Base-by-base conservation (phyloP, 257 asterid species). In the Solanum piurae region DNA sequence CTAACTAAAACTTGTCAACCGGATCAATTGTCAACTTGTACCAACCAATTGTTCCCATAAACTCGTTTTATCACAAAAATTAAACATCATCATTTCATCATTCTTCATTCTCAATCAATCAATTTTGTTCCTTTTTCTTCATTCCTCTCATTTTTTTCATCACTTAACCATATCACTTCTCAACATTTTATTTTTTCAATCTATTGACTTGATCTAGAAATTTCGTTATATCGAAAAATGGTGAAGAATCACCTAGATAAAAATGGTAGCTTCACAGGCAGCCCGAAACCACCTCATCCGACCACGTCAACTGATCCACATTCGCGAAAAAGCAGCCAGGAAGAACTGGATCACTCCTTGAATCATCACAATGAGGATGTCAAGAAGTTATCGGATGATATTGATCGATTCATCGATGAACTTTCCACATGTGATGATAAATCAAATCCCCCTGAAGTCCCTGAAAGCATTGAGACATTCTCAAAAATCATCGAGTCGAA, bases 391-490 rank as follows among this genome's bases (percentile, higher is more conserved):
- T 82, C 93, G 0, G 85, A 90, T 1, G 90, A 93, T 7, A 90
- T 94, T 27, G 96, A 94, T 76, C 84, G 76, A 64, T 92, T 93
- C 91, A 88, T 93, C 18, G 25, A 88, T 27, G 37, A 37, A 7
- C 89, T 91, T 23, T 60, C 91, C 0, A 89, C 91, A 33, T 88
- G 88, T 9, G 88, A 92, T 1, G 96, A 93, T 83, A 94, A 92
- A 83, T 91, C 94, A 6, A 86, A 87, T 7, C 89, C 92, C 0
- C 93, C 93, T 1, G 86, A 93, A 1, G 84, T 94, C 60, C 98
- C 98, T 3, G 95, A 91, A 21, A 83, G 85, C 69, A 86, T 96
- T 33, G 93, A 93, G 74, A 64, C 91, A 1, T 93, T 95, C 55
- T 74, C 91, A 5, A 92, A 89, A 40, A 77, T 88, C n/a, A 37